A percentile compares a stretch with the other conserved stretches of the same genome.
These are phyloP conservation scores for Pholiota conissans DNA, from an alignment of 768 basidiomycete species.

Conservation along the genomic window DNA sequence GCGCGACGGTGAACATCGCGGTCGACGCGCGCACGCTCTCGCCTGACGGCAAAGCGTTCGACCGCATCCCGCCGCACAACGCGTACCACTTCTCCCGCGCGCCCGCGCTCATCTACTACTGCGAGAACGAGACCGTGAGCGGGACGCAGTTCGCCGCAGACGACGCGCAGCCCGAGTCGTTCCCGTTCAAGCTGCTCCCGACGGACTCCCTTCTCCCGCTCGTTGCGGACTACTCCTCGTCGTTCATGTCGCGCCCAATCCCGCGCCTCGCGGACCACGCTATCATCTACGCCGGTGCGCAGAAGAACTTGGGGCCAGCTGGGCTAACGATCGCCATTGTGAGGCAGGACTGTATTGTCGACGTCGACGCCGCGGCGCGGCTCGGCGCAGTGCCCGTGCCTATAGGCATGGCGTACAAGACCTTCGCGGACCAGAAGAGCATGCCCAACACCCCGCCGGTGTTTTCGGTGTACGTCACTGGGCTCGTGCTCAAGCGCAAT, in stretches of 20 bases:
- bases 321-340: conserved; percentile 94
- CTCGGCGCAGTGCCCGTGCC: conserved; percentile 80
- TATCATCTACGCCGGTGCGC: conserved; percentile 93
- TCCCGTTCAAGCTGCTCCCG: conserved; percentile 80
- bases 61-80: conserved; percentile 73
- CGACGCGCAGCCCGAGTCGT: conserved; percentile 54
- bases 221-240: conserved; percentile 94
- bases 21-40: conserved; percentile 67
- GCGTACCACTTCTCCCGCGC: conserved; percentile 76
- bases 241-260: conserved; percentile 95
- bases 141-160: conserved; percentile 84
- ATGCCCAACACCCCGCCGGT: conserved; percentile 94
- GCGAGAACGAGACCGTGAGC: conserved; percentile 98
- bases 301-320: conserved; percentile 97
- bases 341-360: conserved; percentile 91
- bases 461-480: conserved; percentile 87
- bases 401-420: conserved; percentile 79
- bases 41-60: conserved; percentile 67
- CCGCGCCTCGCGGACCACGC: conserved; percentile 87
- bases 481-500: conserved; percentile 78
- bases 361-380: conserved; percentile 75
- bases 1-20: conserved; percentile 60
- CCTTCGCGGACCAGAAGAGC: conserved; percentile 69
- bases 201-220: conserved; percentile 66
- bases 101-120: conserved; percentile 94